Evolutionary conservation across 441 rosid species (phyloP), one percentile per base, ranked within the genome.

Genomic region (Brassica hybrid): DNA sequence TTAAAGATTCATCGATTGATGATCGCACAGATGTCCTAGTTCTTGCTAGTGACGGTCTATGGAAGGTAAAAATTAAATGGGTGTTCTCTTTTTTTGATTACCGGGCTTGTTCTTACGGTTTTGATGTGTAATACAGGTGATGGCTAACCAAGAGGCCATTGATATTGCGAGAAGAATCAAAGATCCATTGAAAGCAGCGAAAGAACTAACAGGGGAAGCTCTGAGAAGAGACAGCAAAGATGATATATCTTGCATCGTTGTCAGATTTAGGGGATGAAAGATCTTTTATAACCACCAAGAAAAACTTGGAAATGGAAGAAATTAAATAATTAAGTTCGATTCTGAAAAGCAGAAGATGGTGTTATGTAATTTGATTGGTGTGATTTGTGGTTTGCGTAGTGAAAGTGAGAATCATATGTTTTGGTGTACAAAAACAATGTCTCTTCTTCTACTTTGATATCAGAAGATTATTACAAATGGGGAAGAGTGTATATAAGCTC

Each of bases 41-140:
- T 79, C 96, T 92, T 23, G 98, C 98, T 7, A 92, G 97, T 50
- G 98, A 94, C 62, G 97, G 97, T 54, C 84, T 94, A 52, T 94
- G 98, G 98, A 94, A 94, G 98, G 98, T 92, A 75, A 85, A 14
- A 14, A 12, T 7, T 30, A 30, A 30, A 30, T 30, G 34, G 13
- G 7, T 34, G 2, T 50, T 65, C 30, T 54, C 10, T 18, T 48
- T 19, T 8, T 5, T 25, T 12, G 13, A 12, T 52, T 34, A 11
- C 19, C 3, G 63, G 17, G 69, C 61, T 65, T 57, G 73, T 12
- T 66, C 18, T 36, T 16, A 36, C 2, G 11, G 60, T 23, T 63
- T 12, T 41, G 14, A 18, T 41, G 19, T 27, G 34, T 74, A 43
- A 64, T 78, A 43, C 1, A 92, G 97, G 98, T 94, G 73, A 82